Percentiles rank a stretch among this genome's conserved stretches.
These are phyloP conservation scores for Spirogloea muscicola DNA, from an alignment of 139 green algal species.

Conservation along the genomic window DNA sequence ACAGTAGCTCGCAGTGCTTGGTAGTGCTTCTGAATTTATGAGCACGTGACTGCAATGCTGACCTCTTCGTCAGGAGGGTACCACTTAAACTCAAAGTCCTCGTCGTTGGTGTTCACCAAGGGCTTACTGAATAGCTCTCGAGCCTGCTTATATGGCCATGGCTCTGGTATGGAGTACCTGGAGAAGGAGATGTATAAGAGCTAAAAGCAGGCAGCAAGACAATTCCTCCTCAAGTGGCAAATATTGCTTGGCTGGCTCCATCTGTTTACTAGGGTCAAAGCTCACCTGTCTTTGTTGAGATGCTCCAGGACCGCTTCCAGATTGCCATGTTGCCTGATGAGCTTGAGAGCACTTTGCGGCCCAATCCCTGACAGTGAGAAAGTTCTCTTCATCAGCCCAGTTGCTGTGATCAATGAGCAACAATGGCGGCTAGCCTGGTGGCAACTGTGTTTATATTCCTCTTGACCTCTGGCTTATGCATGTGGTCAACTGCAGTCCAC, in stretches of 20 bases:
- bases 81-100: constrained; percentile 70
- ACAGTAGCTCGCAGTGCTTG: no score
- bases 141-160: constrained; percentile 81
- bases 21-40: no score
- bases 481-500: no score
- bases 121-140: constrained; percentile 72
- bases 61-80: constrained; percentile 76
- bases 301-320: constrained; percentile 58
- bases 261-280: no score
- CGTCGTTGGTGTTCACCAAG: constrained; percentile 48
- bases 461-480: no score
- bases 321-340: constrained; percentile 73
- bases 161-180: constrained; percentile 76
- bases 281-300: constrained; percentile 35
- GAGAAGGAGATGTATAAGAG: no score
- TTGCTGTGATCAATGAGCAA: background rate
- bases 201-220: no score
- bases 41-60: no score
- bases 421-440: no score
- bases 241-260: no score
- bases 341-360: constrained; percentile 68
- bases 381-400: background rate
- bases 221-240: no score
- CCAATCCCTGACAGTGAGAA: constrained; percentile 59
- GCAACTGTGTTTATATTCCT: no score